Percentiles rank a stretch among this genome's conserved stretches.
Evolutionary conservation across 225 moss, liverwort and hornwort genomes (phyloP).

Genomic region (Straminergon stramineum): DNA sequence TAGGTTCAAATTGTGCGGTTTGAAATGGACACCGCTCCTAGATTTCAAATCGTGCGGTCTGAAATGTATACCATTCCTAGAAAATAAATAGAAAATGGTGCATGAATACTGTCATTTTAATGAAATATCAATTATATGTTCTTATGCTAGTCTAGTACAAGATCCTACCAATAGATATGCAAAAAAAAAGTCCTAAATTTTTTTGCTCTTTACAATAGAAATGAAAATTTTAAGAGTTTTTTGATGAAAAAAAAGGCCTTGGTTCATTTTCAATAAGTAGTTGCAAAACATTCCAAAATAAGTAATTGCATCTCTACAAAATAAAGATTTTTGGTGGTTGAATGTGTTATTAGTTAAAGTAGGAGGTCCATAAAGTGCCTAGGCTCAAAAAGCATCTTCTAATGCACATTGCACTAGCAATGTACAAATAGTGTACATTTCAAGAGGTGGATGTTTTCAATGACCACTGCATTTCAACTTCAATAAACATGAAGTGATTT

Average conservation of each 20-base stretch:
- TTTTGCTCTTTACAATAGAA: not conserved
- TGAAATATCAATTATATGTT: too few species aligned
- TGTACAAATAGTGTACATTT: not conserved
- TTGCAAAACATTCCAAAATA: too few species aligned
- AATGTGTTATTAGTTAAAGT: not conserved
- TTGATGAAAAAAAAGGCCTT: not conserved
- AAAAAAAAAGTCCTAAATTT: not conserved
- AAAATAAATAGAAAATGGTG: too few species aligned
- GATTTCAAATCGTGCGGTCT: too few species aligned
- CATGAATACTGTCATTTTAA: too few species aligned
- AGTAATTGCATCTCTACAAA: rapidly evolving
- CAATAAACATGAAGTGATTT: not conserved
- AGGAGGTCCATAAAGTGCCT: not conserved
- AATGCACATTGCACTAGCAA: not conserved
- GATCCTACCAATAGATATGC: not conserved
- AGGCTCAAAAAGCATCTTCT: not conserved
- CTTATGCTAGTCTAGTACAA: not conserved
- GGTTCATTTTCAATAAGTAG: too few species aligned
- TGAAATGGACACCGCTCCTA: too few species aligned
- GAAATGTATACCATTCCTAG: too few species aligned
- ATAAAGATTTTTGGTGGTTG: not conserved
- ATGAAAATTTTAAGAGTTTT: not conserved
- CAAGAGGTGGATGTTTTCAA: not conserved
- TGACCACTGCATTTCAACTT: not conserved
- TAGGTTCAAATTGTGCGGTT: too few species aligned